These are phyloP conservation scores for Haematococcus sp. DNA, from an alignment of 139 green algal species.

Conservation along the genomic window DNA sequence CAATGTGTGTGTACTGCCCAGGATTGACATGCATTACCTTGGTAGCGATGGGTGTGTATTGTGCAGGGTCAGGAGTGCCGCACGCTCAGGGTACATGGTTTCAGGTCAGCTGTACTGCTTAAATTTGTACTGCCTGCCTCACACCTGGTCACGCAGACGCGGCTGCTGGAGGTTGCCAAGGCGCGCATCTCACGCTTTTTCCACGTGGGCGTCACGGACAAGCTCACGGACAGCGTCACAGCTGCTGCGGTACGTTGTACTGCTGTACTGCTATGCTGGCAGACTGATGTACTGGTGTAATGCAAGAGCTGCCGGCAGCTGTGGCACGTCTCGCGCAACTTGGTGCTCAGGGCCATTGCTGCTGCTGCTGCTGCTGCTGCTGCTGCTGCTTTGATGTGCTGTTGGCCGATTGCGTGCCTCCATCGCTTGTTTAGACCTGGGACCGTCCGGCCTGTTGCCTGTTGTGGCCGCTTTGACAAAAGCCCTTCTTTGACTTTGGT, in stretches of 20 bases:
- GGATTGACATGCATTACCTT: too few relatives aligned
- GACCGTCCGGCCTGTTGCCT: too few relatives aligned
- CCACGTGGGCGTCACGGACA: constrained; percentile 75
- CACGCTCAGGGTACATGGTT: too few relatives aligned
- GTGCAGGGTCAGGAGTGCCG: neutral
- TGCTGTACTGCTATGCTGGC: neutral
- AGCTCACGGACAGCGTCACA: constrained; percentile 53
- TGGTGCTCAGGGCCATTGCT: neutral
- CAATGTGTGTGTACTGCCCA: too few relatives aligned
- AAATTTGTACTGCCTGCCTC: too few relatives aligned
- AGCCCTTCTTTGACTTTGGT: too few relatives aligned
- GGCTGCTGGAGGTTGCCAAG: constrained; percentile 44
- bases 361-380: too few relatives aligned
- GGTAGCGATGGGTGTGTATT: neutral
- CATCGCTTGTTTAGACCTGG: too few relatives aligned
- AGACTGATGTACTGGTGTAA: neutral
- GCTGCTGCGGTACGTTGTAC: constrained; percentile 52
- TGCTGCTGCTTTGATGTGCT: too few relatives aligned
- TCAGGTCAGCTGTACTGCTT: too few relatives aligned
- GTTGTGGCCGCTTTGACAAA: too few relatives aligned
- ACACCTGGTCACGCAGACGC: neutral
- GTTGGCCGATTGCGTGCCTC: too few relatives aligned
- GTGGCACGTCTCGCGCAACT: neutral
- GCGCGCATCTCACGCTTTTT: constrained; percentile 45
- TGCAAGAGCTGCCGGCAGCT: neutral